Percentiles rank a stretch among this genome's conserved stretches.
Conservation (phyloP, 192 early-diverging fungal species). For the Coemansia sp. region DNA sequence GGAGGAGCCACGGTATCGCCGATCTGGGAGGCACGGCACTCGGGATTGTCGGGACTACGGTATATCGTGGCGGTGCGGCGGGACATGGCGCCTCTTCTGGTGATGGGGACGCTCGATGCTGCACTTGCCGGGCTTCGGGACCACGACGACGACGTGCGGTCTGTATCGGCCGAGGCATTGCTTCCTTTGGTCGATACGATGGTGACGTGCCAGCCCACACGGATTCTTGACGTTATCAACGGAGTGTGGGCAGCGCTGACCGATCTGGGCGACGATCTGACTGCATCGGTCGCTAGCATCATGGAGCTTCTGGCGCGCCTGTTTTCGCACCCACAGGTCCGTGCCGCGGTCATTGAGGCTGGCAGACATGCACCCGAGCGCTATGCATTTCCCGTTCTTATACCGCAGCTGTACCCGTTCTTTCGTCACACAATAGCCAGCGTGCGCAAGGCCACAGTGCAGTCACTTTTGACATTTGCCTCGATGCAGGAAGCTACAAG, state of each 20-base stretch:
- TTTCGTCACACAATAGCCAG: constrained; percentile 87
- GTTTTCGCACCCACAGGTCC: constrained; percentile 54
- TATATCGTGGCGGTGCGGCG: constrained; percentile 90
- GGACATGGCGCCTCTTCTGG: constrained; percentile 77
- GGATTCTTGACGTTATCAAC: constrained; percentile 72
- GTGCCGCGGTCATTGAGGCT: constrained; percentile 19
- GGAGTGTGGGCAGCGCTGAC: constrained; percentile 88
- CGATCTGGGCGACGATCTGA: constrained; percentile 88
- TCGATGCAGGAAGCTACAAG: constrained; percentile 33
- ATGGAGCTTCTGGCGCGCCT: constrained; percentile 91
- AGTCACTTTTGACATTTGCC: constrained; percentile 73
- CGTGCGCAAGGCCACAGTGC: constrained; percentile 82
- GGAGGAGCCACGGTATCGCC: background rate
- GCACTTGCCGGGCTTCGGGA: constrained; percentile 85
- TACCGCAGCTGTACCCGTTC: constrained; percentile 92
- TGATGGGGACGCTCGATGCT: constrained; percentile 73
- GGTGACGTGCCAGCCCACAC: constrained; percentile 64
- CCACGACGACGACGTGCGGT: constrained; percentile 91
- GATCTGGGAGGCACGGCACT: constrained; percentile 92
- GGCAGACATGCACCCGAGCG: constrained; percentile 5
- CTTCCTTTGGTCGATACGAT: constrained; percentile 82
- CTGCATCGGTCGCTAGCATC: constrained; percentile 85
- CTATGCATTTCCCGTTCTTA: constrained; percentile 55
- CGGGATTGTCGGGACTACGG: constrained; percentile 88
- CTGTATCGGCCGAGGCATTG: constrained; percentile 87